Base-by-base conservation (phyloP, 140 eudicot species). In the Erigeron philadelphicus region DNA sequence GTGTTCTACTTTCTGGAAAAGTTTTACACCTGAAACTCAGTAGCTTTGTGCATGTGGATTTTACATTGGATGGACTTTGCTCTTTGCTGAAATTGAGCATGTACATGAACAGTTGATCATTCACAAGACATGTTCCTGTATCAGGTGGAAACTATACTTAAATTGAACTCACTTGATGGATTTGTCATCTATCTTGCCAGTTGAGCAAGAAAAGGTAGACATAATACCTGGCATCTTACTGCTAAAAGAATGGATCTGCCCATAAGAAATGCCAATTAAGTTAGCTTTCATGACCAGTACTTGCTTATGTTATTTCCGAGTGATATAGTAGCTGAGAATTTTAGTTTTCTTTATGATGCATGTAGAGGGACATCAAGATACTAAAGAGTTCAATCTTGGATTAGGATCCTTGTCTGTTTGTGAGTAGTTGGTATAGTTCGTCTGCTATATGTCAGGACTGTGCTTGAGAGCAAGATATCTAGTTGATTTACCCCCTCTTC, bases 61-160 rank as follows among this genome's bases (percentile, higher is more conserved):
- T 13, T 61, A 25, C 21, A 43, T 41, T 74, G 40, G 45, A 66
- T 66, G 73, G 67, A 66, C 56, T 44, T 66, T 18, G 6, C 56
- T 1, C 38, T 53, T 64, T 18, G 78, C 4, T 31, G 38, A 31
- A 31, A 31, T 31, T 31, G 38, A 31, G 38, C 38, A 4, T 31
- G 38, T 31, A 31, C 4, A 2, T 31, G 38, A 31, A 31, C 38
- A n/a, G n/a, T n/a, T n/a, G n/a, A n/a, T n/a, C n/a, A 1, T 31
- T 31, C 38, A 31, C 4, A 31, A 31, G 38, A 31, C 0, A 31
- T 0, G 4, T 31, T 31, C 38, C 38, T 31, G 38, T 31, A 31
- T 1, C 5, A 31, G 38, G 38, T 31, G 38, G 38, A 31, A 31
- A 3, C 38, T 31, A 31, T 31, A 31, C 38, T 31, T 31, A 31